phyloP scores from a whole-genome alignment of 345 rosid species.

The Hirschfeldia incana region DNA sequence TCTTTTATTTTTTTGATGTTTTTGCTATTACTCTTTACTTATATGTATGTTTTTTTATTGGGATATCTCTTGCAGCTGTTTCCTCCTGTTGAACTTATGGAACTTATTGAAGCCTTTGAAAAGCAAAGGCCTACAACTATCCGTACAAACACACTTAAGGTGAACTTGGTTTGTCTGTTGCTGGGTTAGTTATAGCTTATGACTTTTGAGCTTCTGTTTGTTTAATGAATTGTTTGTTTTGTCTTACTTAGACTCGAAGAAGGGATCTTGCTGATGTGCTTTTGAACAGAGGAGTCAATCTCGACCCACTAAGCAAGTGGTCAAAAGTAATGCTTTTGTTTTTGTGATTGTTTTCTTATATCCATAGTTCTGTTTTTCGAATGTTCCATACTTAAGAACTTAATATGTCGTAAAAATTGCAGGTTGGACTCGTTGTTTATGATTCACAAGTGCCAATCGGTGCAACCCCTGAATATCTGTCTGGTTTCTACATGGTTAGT shows the following conservation, averaged over 20 bases:
- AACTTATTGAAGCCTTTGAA: constrained; percentile 90
- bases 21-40: background rate
- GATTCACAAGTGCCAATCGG: constrained; percentile 97
- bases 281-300: constrained; percentile 89
- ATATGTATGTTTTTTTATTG: constrained; percentile 13
- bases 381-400: background rate
- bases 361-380: background rate
- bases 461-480: constrained; percentile 97
- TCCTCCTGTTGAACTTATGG: constrained; percentile 89
- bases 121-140: constrained; percentile 87
- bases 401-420: constrained; percentile 22
- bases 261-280: constrained; percentile 94
- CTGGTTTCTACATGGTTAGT: constrained; percentile 88
- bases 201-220: constrained; percentile 8
- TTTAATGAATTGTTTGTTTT: constrained; percentile 19
- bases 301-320: constrained; percentile 96
- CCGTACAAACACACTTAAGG: constrained; percentile 91
- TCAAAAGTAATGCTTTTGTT: constrained; percentile 63
- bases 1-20: constrained; percentile 6
- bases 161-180: constrained; percentile 27
- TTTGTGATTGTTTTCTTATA: background rate
- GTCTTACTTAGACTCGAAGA: constrained; percentile 72
- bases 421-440: constrained; percentile 92
- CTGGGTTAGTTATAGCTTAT: constrained; percentile 12
- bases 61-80: constrained; percentile 65